phyloP scores from a whole-genome alignment of 179 eudicot genomes.

The Silene vulgaris region DNA sequence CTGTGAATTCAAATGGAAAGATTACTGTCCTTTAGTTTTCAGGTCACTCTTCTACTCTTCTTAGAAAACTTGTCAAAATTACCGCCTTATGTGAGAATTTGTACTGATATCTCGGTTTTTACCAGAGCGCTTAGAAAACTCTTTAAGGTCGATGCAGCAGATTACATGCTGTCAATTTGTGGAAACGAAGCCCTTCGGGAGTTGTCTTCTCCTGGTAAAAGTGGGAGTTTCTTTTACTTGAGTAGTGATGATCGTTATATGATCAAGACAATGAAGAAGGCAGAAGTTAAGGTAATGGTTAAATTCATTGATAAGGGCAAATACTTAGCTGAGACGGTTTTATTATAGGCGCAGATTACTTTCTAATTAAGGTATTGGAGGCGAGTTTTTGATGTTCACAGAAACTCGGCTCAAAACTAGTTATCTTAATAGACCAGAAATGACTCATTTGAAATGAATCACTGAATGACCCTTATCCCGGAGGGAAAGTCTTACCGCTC shows the following conservation, averaged over 20 bases:
- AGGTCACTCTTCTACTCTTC: slow-evolving; percentile 41
- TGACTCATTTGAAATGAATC: no score
- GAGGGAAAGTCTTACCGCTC: no score
- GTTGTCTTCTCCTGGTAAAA: slow-evolving; percentile 85
- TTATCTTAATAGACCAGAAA: no score
- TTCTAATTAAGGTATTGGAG: no score
- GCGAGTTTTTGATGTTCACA: no score
- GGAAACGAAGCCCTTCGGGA: slow-evolving; percentile 87
- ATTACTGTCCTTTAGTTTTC: slow-evolving; percentile 92
- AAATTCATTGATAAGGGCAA: neutral
- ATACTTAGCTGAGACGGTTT: no score
- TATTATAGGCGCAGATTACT: no score
- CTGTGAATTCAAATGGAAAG: slow-evolving; percentile 91
- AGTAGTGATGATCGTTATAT: slow-evolving; percentile 87
- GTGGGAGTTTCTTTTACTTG: slow-evolving; percentile 93
- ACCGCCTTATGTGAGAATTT: slow-evolving; percentile 1
- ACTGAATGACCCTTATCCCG: no score
- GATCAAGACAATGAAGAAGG: slow-evolving; percentile 91
- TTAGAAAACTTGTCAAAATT: neutral
- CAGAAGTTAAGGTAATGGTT: slow-evolving; percentile 74
- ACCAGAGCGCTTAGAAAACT: slow-evolving; percentile 75
- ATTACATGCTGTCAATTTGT: slow-evolving; percentile 86
- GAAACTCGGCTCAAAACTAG: no score
- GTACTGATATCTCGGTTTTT: neutral
- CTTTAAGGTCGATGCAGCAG: slow-evolving; percentile 92